These are phyloP conservation scores for Scenedesmus sp. DNA, from an alignment of 163 green algal genomes.

Conservation along the genomic window DNA sequence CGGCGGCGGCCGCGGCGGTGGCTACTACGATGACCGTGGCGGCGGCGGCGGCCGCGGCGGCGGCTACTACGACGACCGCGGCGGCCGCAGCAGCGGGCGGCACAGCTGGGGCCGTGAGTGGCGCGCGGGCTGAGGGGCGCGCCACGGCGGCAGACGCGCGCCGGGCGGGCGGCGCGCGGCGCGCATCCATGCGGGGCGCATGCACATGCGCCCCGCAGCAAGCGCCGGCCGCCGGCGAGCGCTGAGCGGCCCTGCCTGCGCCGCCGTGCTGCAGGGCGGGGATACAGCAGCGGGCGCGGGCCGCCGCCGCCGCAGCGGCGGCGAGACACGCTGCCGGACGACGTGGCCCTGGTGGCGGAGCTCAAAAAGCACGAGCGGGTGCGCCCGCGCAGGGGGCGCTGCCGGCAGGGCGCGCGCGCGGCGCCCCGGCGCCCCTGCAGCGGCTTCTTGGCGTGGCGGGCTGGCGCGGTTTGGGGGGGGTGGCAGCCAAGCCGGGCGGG, in stretches of 20 bases:
- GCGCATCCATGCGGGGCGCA: too few species aligned
- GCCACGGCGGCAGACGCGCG: not conserved
- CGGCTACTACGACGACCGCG: not conserved
- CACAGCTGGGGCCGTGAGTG: constrained; percentile 42
- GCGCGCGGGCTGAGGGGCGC: not conserved
- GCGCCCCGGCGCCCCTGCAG: too few species aligned
- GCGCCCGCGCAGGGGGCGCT: too few species aligned
- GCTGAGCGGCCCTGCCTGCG: not conserved
- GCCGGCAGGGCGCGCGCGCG: too few species aligned
- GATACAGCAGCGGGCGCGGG: too few species aligned
- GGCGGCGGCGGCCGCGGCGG: constrained; percentile 13
- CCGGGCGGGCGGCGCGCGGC: too few species aligned
- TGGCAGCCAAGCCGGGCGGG: too few species aligned
- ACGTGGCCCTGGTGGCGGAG: constrained; percentile 64
- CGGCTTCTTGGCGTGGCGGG: too few species aligned
- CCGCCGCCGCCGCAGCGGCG: constrained; percentile 19
- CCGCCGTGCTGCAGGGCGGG: not conserved
- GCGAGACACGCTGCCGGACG: constrained; percentile 51
- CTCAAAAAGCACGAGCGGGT: constrained; percentile 67
- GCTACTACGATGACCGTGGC: not conserved
- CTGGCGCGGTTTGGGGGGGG: too few species aligned
- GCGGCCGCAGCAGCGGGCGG: constrained; percentile 6
- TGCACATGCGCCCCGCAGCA: too few species aligned
- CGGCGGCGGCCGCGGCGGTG: constrained; percentile 2
- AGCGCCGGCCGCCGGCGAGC: too few species aligned